Evolutionary conservation across 2,329 filamentous ascomycete species (phyloP).

Genomic region (Sclerotinia minor): DNA sequence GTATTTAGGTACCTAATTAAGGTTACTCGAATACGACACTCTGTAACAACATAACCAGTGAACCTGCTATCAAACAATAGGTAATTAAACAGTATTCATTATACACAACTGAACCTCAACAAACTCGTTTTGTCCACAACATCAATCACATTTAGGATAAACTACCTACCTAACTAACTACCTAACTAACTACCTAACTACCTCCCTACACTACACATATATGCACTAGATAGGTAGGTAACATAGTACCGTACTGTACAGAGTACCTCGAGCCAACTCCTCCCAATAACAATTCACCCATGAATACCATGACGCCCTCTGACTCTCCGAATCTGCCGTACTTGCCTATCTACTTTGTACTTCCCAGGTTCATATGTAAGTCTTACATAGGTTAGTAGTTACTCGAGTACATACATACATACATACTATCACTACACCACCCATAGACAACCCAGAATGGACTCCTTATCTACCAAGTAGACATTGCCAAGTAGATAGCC

Average conservation of each 20-base stretch:
- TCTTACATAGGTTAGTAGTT: neutral
- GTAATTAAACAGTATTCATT: neutral
- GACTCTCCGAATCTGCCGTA: neutral
- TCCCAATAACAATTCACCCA: constrained; percentile 1
- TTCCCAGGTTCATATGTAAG: neutral
- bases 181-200: too few relatives aligned
- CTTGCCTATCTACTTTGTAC: neutral
- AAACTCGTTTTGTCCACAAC: neutral
- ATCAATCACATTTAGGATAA: neutral
- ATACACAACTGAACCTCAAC: constrained; percentile 7
- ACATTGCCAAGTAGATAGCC: neutral
- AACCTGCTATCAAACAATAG: neutral
- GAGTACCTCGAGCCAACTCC: constrained; percentile 1
- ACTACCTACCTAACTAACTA: too few relatives aligned
- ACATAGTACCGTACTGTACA: neutral
- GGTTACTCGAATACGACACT: too few relatives aligned
- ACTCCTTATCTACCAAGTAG: constrained; percentile 12
- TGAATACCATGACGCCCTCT: constrained; percentile 4
- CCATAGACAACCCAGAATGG: neutral
- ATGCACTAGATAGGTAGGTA: neutral
- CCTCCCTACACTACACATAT: too few relatives aligned
- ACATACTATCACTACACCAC: neutral
- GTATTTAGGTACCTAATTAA: too few relatives aligned
- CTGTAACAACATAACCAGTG: too few relatives aligned
- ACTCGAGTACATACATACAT: neutral